phyloP scores from a whole-genome alignment of 768 basidiomycete species.

The Naematelia encephala region DNA sequence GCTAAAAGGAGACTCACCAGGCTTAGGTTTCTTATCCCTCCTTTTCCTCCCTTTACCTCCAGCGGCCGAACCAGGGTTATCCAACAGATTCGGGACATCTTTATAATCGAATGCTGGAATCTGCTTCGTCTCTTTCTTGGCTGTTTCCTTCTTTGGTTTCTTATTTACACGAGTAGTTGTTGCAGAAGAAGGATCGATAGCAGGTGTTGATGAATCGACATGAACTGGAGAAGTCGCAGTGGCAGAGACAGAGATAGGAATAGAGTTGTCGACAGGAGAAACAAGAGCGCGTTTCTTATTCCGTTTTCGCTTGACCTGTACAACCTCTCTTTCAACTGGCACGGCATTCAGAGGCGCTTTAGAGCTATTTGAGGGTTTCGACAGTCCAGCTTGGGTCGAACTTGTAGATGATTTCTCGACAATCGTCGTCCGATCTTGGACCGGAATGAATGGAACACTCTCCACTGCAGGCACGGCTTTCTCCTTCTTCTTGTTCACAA shows the following conservation, averaged over 20 bases:
- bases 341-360: no score
- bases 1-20: neutral
- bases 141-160: conserved; percentile 15
- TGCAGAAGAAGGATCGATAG: neutral
- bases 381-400: neutral
- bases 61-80: conserved; percentile 50
- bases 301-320: conserved; percentile 17
- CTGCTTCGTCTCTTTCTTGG: conserved; percentile 24
- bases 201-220: no score
- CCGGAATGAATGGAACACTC: conserved; percentile 76
- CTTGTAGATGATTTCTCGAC: neutral
- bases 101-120: conserved; percentile 68
- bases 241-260: neutral
- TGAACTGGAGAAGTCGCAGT: neutral
- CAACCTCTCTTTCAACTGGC: conserved; percentile 17
- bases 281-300: conserved; percentile 6
- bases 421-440: conserved; percentile 40
- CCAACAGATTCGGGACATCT: conserved; percentile 67
- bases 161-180: no score
- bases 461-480: conserved; percentile 49
- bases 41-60: conserved; percentile 53
- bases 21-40: conserved; percentile 35
- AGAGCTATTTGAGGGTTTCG: no score
- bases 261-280: neutral
- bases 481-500: neutral